These are phyloP conservation scores for Guillardia theta DNA, from an alignment of 78 protist genomes.

Conservation along the genomic window DNA sequence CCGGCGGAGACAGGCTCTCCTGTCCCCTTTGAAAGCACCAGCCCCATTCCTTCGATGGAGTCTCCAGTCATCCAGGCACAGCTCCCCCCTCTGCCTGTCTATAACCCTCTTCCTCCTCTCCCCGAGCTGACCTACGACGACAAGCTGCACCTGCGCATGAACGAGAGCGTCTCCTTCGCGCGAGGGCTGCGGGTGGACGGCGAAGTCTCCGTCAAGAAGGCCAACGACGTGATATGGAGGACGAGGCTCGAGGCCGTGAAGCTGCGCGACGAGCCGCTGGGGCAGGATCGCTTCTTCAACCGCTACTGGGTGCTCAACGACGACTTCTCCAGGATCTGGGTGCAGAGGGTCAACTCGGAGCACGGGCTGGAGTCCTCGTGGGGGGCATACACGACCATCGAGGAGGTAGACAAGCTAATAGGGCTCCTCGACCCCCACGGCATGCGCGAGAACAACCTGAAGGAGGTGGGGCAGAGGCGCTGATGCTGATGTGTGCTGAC, in stretches of 20 bases:
- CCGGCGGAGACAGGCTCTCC: too few relatives aligned
- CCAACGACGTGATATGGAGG: not conserved
- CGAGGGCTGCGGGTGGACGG: not conserved
- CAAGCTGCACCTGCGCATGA: not conserved
- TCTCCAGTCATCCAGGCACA: too few relatives aligned
- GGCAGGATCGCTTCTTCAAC: not conserved
- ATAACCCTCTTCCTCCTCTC: not conserved
- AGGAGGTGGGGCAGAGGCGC: too few relatives aligned
- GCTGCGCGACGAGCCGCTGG: not conserved
- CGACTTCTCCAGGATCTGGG: not conserved
- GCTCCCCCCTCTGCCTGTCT: not conserved
- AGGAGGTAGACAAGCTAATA: not conserved
- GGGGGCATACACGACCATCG: not conserved
- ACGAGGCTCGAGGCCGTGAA: not conserved
- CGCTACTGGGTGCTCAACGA: not conserved
- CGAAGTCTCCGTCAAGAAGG: too few relatives aligned
- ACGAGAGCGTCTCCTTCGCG: not conserved
- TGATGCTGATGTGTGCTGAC: too few relatives aligned
- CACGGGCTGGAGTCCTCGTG: not conserved
- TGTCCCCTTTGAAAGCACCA: too few relatives aligned
- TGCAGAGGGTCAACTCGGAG: not conserved
- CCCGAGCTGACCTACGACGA: not conserved
- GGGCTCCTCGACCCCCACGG: not conserved
- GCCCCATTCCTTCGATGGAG: too few relatives aligned
- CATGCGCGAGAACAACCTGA: not conserved